phyloP scores from a whole-genome alignment of 2,329 filamentous ascomycete species.

The Daldinia eschscholtzii region DNA sequence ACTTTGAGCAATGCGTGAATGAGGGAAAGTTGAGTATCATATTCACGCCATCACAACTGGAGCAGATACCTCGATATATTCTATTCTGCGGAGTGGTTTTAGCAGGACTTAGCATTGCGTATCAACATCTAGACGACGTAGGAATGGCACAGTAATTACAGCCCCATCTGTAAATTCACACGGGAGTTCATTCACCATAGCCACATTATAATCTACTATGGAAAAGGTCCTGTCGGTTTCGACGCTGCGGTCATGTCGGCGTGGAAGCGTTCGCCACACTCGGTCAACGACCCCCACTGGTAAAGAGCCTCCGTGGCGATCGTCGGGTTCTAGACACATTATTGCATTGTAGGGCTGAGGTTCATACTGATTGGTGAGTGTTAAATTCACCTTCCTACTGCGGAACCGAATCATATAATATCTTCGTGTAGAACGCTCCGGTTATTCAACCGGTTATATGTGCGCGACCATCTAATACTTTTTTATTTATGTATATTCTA shows the following conservation, averaged over 20 bases:
- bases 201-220: not conserved
- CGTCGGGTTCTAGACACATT: conserved; percentile 26
- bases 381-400: conserved; percentile 17
- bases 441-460: conserved; percentile 10
- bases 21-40: not conserved
- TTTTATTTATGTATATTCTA: not conserved
- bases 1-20: not conserved
- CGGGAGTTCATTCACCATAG: not conserved
- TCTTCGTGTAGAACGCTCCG: conserved; percentile 14
- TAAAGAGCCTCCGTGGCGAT: conserved; percentile 32
- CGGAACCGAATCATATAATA: conserved; percentile 8
- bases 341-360: conserved; percentile 32
- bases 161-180: not conserved
- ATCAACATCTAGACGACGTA: not conserved
- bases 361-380: conserved; percentile 26
- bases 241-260: not conserved
- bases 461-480: not conserved
- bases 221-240: not conserved
- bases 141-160: not conserved
- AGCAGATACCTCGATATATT: not conserved
- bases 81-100: not conserved
- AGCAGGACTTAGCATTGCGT: not conserved
- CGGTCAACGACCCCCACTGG: not conserved
- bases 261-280: not conserved
- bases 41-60: not conserved